Conservation (phyloP, 2,329 filamentous ascomycete species). For the Neonectria ditissima region DNA sequence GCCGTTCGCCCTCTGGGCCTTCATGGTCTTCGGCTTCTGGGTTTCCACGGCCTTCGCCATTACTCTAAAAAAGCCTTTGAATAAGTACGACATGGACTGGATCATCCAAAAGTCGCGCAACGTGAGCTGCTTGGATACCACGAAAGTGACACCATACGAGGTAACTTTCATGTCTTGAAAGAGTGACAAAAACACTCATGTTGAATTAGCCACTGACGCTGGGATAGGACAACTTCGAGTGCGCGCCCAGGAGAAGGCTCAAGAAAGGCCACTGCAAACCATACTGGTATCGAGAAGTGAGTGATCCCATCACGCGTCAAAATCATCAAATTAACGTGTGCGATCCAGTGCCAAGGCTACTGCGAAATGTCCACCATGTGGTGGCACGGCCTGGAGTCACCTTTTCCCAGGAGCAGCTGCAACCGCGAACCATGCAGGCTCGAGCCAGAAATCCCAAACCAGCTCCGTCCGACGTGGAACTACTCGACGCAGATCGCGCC, state of each 20-base stretch:
- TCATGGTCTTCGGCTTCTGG: background rate
- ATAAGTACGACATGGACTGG: background rate
- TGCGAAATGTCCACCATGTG: slow-evolving; percentile 13
- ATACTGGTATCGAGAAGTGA: background rate
- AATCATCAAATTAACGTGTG: background rate
- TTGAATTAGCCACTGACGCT: background rate
- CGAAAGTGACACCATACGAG: background rate
- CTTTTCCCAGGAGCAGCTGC: slow-evolving; percentile 9
- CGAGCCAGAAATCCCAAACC: background rate
- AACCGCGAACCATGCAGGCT: slow-evolving; percentile 2
- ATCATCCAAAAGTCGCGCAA: background rate
- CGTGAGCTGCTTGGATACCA: background rate
- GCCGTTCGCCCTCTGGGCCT: background rate
- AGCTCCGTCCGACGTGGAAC: background rate
- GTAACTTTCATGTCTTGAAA: background rate
- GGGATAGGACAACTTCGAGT: background rate
- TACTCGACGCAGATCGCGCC: background rate
- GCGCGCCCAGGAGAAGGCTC: background rate
- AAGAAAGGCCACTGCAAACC: background rate
- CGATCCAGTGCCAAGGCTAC: slow-evolving; percentile 12
- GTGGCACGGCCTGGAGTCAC: slow-evolving; percentile 13
- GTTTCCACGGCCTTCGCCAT: background rate
- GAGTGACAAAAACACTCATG: background rate
- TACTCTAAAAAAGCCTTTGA: background rate
- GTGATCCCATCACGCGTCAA: background rate